Evolutionary conservation across 306 rosid species (phyloP), one percentile per base, ranked within the genome.

Genomic region (Quercus parvula): DNA sequence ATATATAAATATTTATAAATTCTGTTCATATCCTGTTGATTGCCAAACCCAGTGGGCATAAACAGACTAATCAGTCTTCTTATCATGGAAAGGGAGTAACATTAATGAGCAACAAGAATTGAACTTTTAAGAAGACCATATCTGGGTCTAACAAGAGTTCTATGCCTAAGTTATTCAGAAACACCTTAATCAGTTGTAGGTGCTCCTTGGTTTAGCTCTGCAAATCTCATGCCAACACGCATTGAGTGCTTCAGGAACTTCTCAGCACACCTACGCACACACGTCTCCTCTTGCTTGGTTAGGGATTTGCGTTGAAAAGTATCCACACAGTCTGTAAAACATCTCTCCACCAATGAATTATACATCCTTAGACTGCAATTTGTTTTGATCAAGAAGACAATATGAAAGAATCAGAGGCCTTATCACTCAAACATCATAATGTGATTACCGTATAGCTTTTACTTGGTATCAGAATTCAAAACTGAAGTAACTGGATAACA

Each of bases 191-290:
- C 92, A 52, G 84, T 74, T 67, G 90, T 84, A 30, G 85, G 86
- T 6, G 90, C 85, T 76, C 85, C 88, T 77, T 86, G 90, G 83
- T 84, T 86, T 70, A 86, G 90, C 88, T 88, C 92, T 0, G 87
- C 88, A 78, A 86, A 88, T 75, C 90, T 77, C 90, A 86, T 70
- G 72, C 92, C 85, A 19, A 84, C 92, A 5, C 85, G 88, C 90
- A 84, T 84, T 0, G 87, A 86, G 62, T 84, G 90, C 87, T 84
- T 88, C 54, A 88, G 78, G 82, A 88, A 88, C 86, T 88, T 88
- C 84, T 86, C 92, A 0, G 92, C 90, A 3, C 92, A 88, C 82
- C 92, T 77, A 10, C 85, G 88, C 28, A 88, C 88, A 52, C 92
- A 88, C 0, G 82, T 77, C 22, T 84, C 92, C 78, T 86, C 92